A percentile compares a stretch with the other conserved stretches of the same genome.
These are phyloP conservation scores for Emericellopsis cladophorae DNA, from an alignment of 2,329 filamentous ascomycete species.

Conservation along the genomic window DNA sequence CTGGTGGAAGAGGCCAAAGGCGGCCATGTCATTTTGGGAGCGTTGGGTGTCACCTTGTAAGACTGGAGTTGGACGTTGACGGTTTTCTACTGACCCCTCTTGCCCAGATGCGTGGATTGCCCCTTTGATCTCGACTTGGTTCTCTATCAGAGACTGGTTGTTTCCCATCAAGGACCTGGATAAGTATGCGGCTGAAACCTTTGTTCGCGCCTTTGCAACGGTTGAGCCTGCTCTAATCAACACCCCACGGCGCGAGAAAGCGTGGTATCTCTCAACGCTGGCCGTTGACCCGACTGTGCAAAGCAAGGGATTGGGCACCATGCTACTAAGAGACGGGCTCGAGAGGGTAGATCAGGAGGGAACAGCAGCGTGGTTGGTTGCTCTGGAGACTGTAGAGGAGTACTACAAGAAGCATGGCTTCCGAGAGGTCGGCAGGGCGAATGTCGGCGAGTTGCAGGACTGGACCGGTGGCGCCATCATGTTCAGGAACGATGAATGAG, in stretches of 20 bases:
- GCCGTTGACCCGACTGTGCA: constrained; percentile 17
- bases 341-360: constrained; percentile 12
- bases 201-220: constrained; percentile 11
- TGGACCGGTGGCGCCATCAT: constrained; percentile 24
- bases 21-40: constrained; percentile 12
- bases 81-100: background rate
- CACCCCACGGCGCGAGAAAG: constrained; percentile 13
- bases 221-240: constrained; percentile 12
- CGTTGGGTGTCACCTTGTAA: constrained; percentile 18
- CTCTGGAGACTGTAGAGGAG: constrained; percentile 14
- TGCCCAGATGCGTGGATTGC: constrained; percentile 16
- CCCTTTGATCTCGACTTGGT: constrained; percentile 11
- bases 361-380: constrained; percentile 18
- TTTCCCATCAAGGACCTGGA: constrained; percentile 11
- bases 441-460: constrained; percentile 18
- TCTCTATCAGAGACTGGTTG: constrained; percentile 12
- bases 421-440: constrained; percentile 18
- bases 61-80: constrained; percentile 4
- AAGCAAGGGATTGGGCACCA: constrained; percentile 16
- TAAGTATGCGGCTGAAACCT: constrained; percentile 8
- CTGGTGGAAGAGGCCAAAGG: constrained; percentile 18
- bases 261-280: constrained; percentile 22
- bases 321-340: constrained; percentile 17
- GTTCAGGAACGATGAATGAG: constrained; percentile 12
- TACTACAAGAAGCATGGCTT: constrained; percentile 21